phyloP scores from a whole-genome alignment of 2,329 filamentous ascomycete species.

The Sphaceloma murrayae region DNA sequence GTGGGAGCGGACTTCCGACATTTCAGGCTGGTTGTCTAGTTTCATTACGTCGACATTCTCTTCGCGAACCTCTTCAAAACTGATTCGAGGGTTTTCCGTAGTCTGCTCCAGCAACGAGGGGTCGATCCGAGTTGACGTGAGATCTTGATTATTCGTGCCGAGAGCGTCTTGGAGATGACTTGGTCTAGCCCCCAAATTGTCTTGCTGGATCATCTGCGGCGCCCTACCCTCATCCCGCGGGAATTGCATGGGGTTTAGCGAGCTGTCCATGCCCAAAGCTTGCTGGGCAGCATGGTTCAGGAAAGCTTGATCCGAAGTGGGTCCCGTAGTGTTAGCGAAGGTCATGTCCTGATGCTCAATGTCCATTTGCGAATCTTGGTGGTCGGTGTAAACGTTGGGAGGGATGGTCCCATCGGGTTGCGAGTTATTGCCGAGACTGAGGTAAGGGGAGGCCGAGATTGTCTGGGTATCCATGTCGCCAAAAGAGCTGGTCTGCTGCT shows the following conservation, averaged over 20 bases:
- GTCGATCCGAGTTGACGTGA: slow-evolving; percentile 1
- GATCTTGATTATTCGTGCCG: not conserved
- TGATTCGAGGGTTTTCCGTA: not conserved
- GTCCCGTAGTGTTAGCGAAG: not conserved
- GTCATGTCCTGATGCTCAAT: not conserved
- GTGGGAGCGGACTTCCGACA: not conserved
- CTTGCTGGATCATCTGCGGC: not conserved
- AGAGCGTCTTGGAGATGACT: not conserved
- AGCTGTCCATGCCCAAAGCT: slow-evolving; percentile 7
- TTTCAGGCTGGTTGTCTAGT: not conserved
- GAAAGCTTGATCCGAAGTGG: slow-evolving; percentile 1
- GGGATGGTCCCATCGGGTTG: not conserved
- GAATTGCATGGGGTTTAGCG: slow-evolving; percentile 1
- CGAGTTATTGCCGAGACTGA: slow-evolving; percentile 5
- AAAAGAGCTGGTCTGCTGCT: not conserved
- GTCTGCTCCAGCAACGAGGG: not conserved
- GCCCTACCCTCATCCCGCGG: not conserved
- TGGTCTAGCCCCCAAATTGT: too few relatives aligned
- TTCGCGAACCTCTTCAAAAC: not conserved
- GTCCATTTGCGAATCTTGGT: slow-evolving; percentile 7
- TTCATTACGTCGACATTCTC: not conserved
- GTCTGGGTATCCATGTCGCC: slow-evolving; percentile 12
- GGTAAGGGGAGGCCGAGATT: slow-evolving; percentile 9
- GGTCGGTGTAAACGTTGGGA: slow-evolving; percentile 5
- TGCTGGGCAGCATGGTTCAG: slow-evolving; percentile 5